Conservation (phyloP, 2,329 filamentous ascomycete genomes). For the Fusarium nisikadoi region DNA sequence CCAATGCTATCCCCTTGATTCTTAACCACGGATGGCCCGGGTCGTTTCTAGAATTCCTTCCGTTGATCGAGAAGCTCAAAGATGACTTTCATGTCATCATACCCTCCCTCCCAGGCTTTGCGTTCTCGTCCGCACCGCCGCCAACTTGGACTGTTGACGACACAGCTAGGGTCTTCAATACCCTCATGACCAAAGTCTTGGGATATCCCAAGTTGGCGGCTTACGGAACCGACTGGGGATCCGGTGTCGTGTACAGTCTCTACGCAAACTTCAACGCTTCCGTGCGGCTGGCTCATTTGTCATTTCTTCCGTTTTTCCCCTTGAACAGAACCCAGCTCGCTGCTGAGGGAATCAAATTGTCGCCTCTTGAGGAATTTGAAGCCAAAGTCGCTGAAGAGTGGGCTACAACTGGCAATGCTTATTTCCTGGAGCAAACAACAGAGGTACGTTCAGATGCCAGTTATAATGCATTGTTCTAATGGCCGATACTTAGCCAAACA, state of each 20-base stretch:
- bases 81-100: background rate
- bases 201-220: background rate
- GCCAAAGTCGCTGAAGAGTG: background rate
- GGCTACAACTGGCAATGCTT: background rate
- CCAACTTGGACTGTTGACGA: background rate
- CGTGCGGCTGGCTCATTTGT: background rate
- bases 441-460: background rate
- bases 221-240: background rate
- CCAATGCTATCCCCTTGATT: background rate
- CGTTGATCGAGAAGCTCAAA: background rate
- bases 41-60: background rate
- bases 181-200: background rate
- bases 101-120: background rate
- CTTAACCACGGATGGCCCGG: background rate
- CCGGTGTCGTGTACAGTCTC: background rate
- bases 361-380: background rate
- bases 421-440: background rate
- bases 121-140: background rate
- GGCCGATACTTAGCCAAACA: background rate
- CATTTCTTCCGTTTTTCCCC: background rate
- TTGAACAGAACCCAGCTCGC: background rate
- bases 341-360: background rate
- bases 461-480: background rate
- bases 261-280: background rate
- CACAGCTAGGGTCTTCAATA: background rate